phyloP scores from a whole-genome alignment of 495 filamentous ascomycete genomes.

The Trypethelium eluteriae region DNA sequence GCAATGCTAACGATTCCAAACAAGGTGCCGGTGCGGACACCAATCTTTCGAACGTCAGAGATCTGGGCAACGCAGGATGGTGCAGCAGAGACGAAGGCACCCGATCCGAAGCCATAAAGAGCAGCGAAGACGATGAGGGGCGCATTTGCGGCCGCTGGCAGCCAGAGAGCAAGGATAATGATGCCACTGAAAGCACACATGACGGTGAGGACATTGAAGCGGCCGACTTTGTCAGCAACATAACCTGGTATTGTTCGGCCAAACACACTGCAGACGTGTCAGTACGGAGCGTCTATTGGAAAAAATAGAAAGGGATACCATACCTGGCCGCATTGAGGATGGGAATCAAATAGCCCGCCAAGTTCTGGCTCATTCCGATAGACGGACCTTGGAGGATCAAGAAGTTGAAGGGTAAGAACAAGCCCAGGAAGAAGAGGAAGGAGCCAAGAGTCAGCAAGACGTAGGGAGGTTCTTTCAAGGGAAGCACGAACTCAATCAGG shows the following conservation, averaged over 20 bases:
- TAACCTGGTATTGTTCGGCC: slow-evolving; percentile 70
- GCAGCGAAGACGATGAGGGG: slow-evolving; percentile 58
- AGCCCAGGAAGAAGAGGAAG: slow-evolving; percentile 53
- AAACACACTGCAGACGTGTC: slow-evolving; percentile 44
- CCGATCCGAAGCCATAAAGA: slow-evolving; percentile 65
- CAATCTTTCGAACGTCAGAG: slow-evolving; percentile 64
- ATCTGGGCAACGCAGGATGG: slow-evolving; percentile 62
- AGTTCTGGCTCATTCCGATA: slow-evolving; percentile 50
- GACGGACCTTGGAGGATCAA: slow-evolving; percentile 51
- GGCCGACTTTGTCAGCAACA: slow-evolving; percentile 62
- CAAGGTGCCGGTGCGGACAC: slow-evolving; percentile 59
- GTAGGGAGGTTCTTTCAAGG: slow-evolving; percentile 55
- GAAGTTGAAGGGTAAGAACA: slow-evolving; percentile 59
- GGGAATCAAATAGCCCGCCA: slow-evolving; percentile 60
- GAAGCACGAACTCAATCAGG: slow-evolving; percentile 49
- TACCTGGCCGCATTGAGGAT: slow-evolving; percentile 67
- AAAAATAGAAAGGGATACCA: slow-evolving; percentile 17
- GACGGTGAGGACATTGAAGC: slow-evolving; percentile 65
- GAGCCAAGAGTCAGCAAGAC: slow-evolving; percentile 42
- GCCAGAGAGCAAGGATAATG: slow-evolving; percentile 61
- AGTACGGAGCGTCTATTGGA: slow-evolving; percentile 15
- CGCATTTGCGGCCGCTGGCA: slow-evolving; percentile 52
- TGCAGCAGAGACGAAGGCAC: slow-evolving; percentile 59
- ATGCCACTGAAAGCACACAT: slow-evolving; percentile 54
- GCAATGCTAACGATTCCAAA: slow-evolving; percentile 59